Evolutionary conservation across 1,139 yeast genomes (phyloP), one percentile per base, ranked within the genome.

Genomic region (Meyerozyma smithsonii): DNA sequence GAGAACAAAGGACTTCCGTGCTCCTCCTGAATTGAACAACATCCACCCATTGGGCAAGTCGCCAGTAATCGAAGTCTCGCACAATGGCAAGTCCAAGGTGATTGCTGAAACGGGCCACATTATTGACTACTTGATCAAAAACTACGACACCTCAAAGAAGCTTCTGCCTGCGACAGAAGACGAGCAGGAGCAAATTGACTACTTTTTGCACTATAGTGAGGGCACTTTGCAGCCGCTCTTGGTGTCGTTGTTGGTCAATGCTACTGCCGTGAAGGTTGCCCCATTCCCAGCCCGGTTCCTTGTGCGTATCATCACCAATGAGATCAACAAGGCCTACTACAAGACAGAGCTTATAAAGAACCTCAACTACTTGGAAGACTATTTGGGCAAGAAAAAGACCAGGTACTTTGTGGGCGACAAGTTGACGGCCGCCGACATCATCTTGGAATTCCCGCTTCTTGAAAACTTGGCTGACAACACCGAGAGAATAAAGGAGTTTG

Each of bases 1-100:
- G 18, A 56, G 74, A 38, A 55, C 49, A 35, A 40, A 52, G 19
- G 48, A 50, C 8, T 59, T 52, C 37, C 57, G 72, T 46, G 71
- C 72, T 1, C 73, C 74, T 5, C 50, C 53, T 16, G 70, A 62
- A 36, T 57, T 68, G 42, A 45, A 49, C 19, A 49, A 58, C 20
- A 50, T 67, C 10, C 72, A 68, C 39, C 72, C 72, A 2, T 56
- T 69, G 36, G 74, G 74, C 3, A 68, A 65, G 41, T 61, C 71
- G 1, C 75, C 75, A 2, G 58, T 69, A 3, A 47, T 69, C 41
- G 74, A 69, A 41, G 54, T 69, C 14, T 37, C 60, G 12, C 51
- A 54, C 20, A 51, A 52, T 15, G 59, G 59, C 23, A 50, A 55
- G 39, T 30, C 37, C 33, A 21, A 23, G 19, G 44, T 46, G 10